Evolutionary conservation across 495 filamentous ascomycete species (phyloP).

Genomic region (Glonium stellatum): DNA sequence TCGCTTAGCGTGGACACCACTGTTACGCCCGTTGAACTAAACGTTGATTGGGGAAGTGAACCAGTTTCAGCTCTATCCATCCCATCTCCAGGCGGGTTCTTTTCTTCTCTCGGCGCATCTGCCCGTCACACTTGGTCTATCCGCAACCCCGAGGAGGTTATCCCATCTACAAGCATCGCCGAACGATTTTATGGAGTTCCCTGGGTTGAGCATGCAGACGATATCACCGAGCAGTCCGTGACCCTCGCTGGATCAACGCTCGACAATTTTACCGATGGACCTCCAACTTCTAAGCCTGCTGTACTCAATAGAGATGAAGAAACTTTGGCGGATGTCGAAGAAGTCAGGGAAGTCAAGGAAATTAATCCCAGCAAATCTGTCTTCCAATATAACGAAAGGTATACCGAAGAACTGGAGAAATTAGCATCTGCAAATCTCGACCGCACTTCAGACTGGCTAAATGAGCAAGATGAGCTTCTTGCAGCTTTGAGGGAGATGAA

Average conservation of each 20-base stretch:
- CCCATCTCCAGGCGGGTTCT: conserved; percentile 86
- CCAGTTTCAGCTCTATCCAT: conserved; percentile 59
- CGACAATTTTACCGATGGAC: conserved; percentile 41
- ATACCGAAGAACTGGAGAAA: conserved; percentile 58
- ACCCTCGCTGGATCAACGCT: conserved; percentile 30
- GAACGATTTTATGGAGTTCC: conserved; percentile 79
- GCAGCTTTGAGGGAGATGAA: conserved; percentile 61
- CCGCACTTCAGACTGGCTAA: conserved; percentile 74
- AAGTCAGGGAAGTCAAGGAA: conserved; percentile 42
- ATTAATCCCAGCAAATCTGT: conserved; percentile 39
- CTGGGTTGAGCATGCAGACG: conserved; percentile 45
- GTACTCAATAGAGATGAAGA: conserved; percentile 10
- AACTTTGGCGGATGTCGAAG: conserved; percentile 1
- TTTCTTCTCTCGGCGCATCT: conserved; percentile 66
- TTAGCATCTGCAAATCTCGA: conserved; percentile 61
- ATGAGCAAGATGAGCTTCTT: conserved; percentile 51
- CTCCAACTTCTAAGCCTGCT: conserved; percentile 53
- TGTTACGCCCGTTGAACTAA: conserved; percentile 37
- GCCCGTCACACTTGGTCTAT: conserved; percentile 70
- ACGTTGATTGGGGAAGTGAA: conserved; percentile 31
- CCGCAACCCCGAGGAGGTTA: conserved; percentile 37
- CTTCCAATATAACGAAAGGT: conserved; percentile 63
- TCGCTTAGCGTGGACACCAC: conserved; percentile 22
- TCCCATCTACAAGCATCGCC: conserved; percentile 34
- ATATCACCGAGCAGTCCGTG: conserved; percentile 38